Base-by-base conservation (phyloP, 805 yeast genomes). In the Starmerella asiatica region DNA sequence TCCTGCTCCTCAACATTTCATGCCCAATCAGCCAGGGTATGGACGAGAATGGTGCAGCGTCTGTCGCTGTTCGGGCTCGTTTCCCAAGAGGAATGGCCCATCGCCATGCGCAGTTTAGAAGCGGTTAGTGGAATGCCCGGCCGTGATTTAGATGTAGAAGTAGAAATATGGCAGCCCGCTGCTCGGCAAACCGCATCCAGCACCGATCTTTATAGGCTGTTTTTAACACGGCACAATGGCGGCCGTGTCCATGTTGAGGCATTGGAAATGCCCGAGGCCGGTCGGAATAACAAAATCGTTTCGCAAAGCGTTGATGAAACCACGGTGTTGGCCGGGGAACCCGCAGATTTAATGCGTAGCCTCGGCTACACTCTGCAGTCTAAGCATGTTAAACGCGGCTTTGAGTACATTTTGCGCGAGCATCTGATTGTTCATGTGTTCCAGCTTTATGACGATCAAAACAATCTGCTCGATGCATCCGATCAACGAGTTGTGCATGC, bases 331-430 rank as follows among this genome's bases (percentile, higher is more conserved):
- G 18, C 34, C 3, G 59, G 9, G 23, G 54, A 40, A 46, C 59
- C 45, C 48, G 62, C 39, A 64, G 54, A 40, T 5, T 62, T 69
- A 20, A 50, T 85, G 42, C 69, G 66, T 33, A 79, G 73, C 37
- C 61, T 86, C 36, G 94, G 94, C 0, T 85, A 82, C 60, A 69
- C 67, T 39, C 68, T 69, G 23, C 74, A 75, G 35, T 70, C 68
- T 37, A 77, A 73, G 52, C 79, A 67, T 57, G 71, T 79, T 73
- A 56, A 65, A 12, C 62, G 64, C 39, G 93, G 93, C 1, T 58
- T 67, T 11, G 64, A 79, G 37, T 76, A 74, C 48, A 76, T 74
- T 50, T 69, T 75, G 48, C 27, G 34, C 20, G 73, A 73, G 5
- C 72, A 73, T 49, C 60, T 75, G 4, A 71, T 75, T 24, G 70